These are phyloP conservation scores for Zygosaccharomyces pseudobailii DNA, from an alignment of 1,139 yeast genomes.

Conservation along the genomic window DNA sequence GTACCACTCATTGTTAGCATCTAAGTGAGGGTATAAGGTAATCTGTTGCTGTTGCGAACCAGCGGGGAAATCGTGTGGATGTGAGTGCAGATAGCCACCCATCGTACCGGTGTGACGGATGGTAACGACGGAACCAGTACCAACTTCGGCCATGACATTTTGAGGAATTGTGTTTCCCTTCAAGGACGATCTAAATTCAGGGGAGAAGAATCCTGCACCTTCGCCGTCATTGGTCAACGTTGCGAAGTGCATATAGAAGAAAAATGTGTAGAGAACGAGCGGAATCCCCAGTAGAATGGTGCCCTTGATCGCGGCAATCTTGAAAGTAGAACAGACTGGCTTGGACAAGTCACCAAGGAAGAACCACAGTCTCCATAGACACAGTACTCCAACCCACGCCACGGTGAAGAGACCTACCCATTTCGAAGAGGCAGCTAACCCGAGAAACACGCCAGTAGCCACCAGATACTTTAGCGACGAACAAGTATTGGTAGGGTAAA, in stretches of 20 bases:
- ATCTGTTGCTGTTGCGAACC: constrained; percentile 96
- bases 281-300: constrained; percentile 67
- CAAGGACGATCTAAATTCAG: constrained; percentile 80
- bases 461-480: constrained; percentile 69
- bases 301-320: constrained; percentile 49
- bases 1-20: constrained; percentile 80
- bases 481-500: constrained; percentile 63
- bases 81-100: constrained; percentile 96
- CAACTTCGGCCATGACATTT: constrained; percentile 74
- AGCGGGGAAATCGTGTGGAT: constrained; percentile 73
- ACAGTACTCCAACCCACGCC: constrained; percentile 82
- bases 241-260: constrained; percentile 77
- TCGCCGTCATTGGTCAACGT: constrained; percentile 73
- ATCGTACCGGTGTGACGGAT: constrained; percentile 78
- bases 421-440: constrained; percentile 83
- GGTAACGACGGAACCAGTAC: constrained; percentile 75
- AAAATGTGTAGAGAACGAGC: constrained; percentile 54
- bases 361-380: constrained; percentile 80
- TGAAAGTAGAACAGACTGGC: constrained; percentile 25
- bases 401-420: constrained; percentile 97
- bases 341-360: constrained; percentile 72
- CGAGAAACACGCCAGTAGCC: constrained; percentile 76
- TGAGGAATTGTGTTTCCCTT: constrained; percentile 66
- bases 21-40: constrained; percentile 90
- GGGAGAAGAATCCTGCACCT: constrained; percentile 83